These are phyloP conservation scores for Asclepias syriaca DNA, from an alignment of 257 asterid species.

Conservation along the genomic window DNA sequence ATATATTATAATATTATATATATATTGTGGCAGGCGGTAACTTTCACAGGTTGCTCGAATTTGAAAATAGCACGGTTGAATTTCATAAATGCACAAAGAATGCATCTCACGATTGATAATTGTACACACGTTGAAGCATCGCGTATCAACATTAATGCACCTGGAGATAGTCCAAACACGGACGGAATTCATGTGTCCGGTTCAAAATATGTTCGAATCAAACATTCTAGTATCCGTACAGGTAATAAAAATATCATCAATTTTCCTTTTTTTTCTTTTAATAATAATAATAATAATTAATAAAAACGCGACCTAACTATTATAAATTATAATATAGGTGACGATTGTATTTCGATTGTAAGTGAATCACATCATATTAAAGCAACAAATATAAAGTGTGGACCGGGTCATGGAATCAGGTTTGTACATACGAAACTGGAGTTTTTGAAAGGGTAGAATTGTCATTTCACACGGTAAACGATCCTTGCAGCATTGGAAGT, in stretches of 20 bases:
- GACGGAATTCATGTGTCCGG: slow-evolving; percentile 40
- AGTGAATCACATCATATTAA: slow-evolving; percentile 56
- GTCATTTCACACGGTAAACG: too few relatives aligned
- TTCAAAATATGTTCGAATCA: slow-evolving; percentile 23
- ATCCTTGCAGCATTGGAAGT: slow-evolving; percentile 80
- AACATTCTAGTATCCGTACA: slow-evolving; percentile 23
- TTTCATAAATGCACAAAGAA: slow-evolving; percentile 68
- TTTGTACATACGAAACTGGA: background rate
- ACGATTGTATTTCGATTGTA: slow-evolving; percentile 86
- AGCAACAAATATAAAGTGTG: slow-evolving; percentile 57
- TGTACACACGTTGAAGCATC: slow-evolving; percentile 26
- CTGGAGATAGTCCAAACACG: slow-evolving; percentile 34
- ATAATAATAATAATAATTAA: background rate
- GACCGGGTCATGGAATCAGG: slow-evolving; percentile 99
- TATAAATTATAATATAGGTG: slow-evolving; percentile 35
- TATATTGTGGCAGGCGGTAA: slow-evolving; percentile 49
- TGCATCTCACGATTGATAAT: slow-evolving; percentile 27
- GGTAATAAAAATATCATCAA: slow-evolving; percentile 9
- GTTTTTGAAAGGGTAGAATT: too few relatives aligned
- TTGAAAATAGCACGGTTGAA: slow-evolving; percentile 41
- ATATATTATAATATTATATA: background rate
- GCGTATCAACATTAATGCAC: slow-evolving; percentile 23
- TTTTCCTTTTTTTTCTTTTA: background rate
- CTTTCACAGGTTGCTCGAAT: slow-evolving; percentile 42
- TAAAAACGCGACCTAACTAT: background rate